These are phyloP conservation scores for Paraglomus occultum DNA, from an alignment of 192 early-diverging fungal species.

Conservation along the genomic window DNA sequence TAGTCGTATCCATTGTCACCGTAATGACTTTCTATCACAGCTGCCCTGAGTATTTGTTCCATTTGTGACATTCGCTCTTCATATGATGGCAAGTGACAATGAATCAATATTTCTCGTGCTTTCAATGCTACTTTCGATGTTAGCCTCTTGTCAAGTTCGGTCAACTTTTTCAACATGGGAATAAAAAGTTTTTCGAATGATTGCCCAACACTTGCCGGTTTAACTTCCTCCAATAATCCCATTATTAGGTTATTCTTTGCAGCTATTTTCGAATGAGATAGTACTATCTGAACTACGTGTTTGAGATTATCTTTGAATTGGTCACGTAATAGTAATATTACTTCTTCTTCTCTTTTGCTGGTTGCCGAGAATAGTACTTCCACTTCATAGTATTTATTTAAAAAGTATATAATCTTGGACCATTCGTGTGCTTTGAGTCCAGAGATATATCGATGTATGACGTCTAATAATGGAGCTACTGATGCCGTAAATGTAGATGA, in stretches of 20 bases:
- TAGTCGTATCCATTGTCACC: constrained; percentile 67
- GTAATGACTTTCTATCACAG: constrained; percentile 75
- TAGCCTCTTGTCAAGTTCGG: constrained; percentile 69
- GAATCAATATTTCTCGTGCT: constrained; percentile 92
- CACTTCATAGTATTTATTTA: constrained; percentile 83
- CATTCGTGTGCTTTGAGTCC: constrained; percentile 80
- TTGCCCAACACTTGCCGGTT: constrained; percentile 60
- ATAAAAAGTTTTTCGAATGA: constrained; percentile 70
- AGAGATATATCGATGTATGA: constrained; percentile 67
- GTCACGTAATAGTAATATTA: constrained; percentile 81
- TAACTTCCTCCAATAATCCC: constrained; percentile 76
- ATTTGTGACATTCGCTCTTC: constrained; percentile 86
- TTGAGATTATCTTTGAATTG: constrained; percentile 79
- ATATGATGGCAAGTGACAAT: constrained; percentile 87
- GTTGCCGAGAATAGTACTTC: constrained; percentile 80
- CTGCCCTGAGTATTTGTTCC: constrained; percentile 75
- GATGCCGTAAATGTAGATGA: constrained; percentile 56
- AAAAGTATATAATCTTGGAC: constrained; percentile 64
- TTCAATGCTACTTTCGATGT: constrained; percentile 91
- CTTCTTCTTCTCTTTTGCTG: constrained; percentile 76
- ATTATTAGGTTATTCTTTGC: constrained; percentile 77
- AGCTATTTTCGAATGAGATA: constrained; percentile 82
- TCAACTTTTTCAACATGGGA: constrained; percentile 74
- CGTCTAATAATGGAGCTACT: constrained; percentile 62
- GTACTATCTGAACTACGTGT: constrained; percentile 63